Base-by-base conservation (phyloP, 345 rosid species). In the Arabidopsis suecica region DNA sequence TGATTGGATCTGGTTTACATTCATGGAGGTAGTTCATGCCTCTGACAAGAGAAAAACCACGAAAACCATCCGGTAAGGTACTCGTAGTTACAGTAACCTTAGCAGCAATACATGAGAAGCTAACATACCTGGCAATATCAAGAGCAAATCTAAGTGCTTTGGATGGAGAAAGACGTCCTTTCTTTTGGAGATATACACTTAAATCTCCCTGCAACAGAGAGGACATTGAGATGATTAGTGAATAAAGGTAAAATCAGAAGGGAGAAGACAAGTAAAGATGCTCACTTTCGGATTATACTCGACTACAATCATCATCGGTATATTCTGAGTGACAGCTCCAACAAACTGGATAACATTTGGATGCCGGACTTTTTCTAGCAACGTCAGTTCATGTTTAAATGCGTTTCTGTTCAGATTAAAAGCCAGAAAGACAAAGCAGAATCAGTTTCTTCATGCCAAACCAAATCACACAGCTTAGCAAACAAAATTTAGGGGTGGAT, bases 301-400 rank as follows among this genome's bases (percentile, higher is more conserved):
- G n/a, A 79, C 68, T 66, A 91, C 96, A 73, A 94, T 88, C 98
- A 91, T 94, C 98, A 94, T 88, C 3, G 98, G 97, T 68, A 86
- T 68, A 58, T 94, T 91, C 75, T 94, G 97, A 36, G 98, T 94
- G 50, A 94, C 98, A 57, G 97, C 97, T 80, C 98, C 98, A 69
- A 94, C 97, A 82, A 94, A 94, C 51, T 91, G 97, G 57, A 94
- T 87, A 65, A 94, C 88, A 80, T 91, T 94, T 14, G 98, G 98
- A 88, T 94, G 97, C 63, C 97, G 83, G 32, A 90, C 96, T 81
- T 85, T 91, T 82, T 94, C 97, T 48, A 94, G 74, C 68, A 90
- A 61, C 48, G 92, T 91, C 32, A 94, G 84, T 79, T 94, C 97
- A 69, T 88, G 74, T 66, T 85, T 91, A 83, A 91, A 94, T 71